Conservation (phyloP, 345 rosid species). For the Moringa oleifera region DNA sequence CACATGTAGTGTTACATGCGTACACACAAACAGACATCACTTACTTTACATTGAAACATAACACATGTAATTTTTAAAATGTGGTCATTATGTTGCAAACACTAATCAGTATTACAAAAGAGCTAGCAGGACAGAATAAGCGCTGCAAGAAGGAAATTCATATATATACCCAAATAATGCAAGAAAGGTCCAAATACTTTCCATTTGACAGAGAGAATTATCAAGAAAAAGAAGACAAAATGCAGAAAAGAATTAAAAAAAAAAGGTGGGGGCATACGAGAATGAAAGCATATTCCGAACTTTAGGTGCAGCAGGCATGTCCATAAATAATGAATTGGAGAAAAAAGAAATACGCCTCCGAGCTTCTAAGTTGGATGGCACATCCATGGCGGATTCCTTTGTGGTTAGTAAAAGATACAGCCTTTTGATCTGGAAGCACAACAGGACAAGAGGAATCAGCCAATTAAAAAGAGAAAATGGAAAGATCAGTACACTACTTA, state of each 20-base stretch:
- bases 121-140: background rate
- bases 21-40: background rate
- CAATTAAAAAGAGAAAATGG: too few species aligned
- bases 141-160: background rate
- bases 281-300: constrained; percentile 99
- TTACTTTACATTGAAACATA: background rate
- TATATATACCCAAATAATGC: background rate
- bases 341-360: constrained; percentile 96
- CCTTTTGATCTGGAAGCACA: constrained; percentile 59
- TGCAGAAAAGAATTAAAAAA: constrained; percentile 3
- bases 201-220: too few species aligned
- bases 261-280: constrained; percentile 96
- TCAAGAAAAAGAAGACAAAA: background rate
- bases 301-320: constrained; percentile 94
- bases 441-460: background rate
- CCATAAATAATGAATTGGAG: constrained; percentile 98
- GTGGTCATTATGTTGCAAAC: background rate
- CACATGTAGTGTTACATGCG: too few species aligned
- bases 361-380: constrained; percentile 97
- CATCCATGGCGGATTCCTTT: constrained; percentile 99
- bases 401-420: constrained; percentile 80
- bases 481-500: background rate
- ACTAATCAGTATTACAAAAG: background rate
- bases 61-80: too few species aligned
- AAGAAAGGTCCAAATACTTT: too few species aligned